A percentile compares a stretch with the other conserved stretches of the same genome.
Evolutionary conservation across 257 asterid species (phyloP).

Genomic region (Gentiana straminea): DNA sequence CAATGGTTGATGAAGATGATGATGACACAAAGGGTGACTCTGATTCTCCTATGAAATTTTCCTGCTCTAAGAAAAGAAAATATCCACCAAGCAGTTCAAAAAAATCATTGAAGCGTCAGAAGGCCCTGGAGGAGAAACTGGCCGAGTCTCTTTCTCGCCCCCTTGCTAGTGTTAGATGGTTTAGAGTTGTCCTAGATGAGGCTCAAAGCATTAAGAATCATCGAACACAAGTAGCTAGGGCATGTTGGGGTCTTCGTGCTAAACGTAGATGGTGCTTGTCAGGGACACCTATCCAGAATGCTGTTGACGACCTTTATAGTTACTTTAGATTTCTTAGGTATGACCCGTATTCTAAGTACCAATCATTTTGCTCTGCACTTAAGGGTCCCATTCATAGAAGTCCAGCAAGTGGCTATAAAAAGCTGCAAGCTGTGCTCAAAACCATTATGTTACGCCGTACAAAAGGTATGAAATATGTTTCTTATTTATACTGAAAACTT

Average conservation of each 20-base stretch:
- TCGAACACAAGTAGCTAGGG: constrained; percentile 92
- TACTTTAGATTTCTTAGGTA: constrained; percentile 93
- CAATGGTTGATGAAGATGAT: constrained; percentile 63
- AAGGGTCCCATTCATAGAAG: constrained; percentile 74
- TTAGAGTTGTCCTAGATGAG: constrained; percentile 94
- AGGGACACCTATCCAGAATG: constrained; percentile 97
- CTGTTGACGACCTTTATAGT: constrained; percentile 92
- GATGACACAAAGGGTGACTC: constrained; percentile 28
- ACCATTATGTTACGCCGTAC: constrained; percentile 96
- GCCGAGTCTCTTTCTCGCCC: constrained; percentile 58
- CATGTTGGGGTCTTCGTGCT: constrained; percentile 99
- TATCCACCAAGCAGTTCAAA: constrained; percentile 31
- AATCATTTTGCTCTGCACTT: constrained; percentile 56
- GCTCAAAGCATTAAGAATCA: constrained; percentile 98
- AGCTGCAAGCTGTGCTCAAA: constrained; percentile 87
- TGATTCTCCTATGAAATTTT: constrained; percentile 25
- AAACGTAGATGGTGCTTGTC: constrained; percentile 99
- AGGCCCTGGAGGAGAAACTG: constrained; percentile 44
- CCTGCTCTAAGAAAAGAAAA: constrained; percentile 57
- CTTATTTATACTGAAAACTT: neutral
- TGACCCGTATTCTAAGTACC: constrained; percentile 76
- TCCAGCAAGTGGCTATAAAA: constrained; percentile 73
- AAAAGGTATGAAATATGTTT: constrained; percentile 39
- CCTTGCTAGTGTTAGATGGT: constrained; percentile 97
- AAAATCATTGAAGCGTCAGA: constrained; percentile 50